phyloP scores from a whole-genome alignment of 352 stramenopile genomes.

The Phytophthora podocarpi region DNA sequence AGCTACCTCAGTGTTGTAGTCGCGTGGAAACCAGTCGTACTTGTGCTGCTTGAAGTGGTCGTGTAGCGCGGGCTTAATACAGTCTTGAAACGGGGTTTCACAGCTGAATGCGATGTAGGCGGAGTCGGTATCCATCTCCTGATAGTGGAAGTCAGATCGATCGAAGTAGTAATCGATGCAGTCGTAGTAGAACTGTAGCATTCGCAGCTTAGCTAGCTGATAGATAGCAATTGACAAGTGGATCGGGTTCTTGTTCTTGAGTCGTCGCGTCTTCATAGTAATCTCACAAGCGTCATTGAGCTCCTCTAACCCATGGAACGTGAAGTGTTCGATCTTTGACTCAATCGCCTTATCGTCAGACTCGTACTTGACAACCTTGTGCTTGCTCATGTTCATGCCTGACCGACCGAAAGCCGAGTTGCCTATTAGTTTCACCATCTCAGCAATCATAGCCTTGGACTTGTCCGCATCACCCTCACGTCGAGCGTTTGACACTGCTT shows the following conservation, averaged over 20 bases:
- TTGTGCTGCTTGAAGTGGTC: neutral
- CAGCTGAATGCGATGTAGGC: too few relatives aligned
- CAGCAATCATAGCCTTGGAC: constrained; percentile 11
- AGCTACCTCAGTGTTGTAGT: too few relatives aligned
- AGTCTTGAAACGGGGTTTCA: neutral
- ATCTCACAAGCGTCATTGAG: constrained; percentile 1
- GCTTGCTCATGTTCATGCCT: constrained; percentile 6
- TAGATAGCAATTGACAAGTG: neutral
- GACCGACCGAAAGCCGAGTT: constrained; percentile 1
- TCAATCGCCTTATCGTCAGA: neutral
- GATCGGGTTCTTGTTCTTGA: neutral
- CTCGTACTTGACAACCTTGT: constrained; percentile 5
- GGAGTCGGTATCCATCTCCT: too few relatives aligned
- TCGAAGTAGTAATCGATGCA: too few relatives aligned
- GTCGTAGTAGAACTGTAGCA: too few relatives aligned
- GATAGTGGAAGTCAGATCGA: too few relatives aligned
- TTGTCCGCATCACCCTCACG: too few relatives aligned
- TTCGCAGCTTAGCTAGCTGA: too few relatives aligned
- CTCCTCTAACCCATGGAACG: neutral
- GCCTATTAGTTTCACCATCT: constrained; percentile 2
- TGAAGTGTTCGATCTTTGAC: constrained; percentile 1
- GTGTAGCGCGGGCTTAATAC: neutral
- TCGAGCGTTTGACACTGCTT: too few relatives aligned
- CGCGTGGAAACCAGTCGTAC: too few relatives aligned
- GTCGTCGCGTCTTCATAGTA: neutral